Evolutionary conservation across 176 grass and related monocot genomes (phyloP).

Genomic region (Avena eriantha): DNA sequence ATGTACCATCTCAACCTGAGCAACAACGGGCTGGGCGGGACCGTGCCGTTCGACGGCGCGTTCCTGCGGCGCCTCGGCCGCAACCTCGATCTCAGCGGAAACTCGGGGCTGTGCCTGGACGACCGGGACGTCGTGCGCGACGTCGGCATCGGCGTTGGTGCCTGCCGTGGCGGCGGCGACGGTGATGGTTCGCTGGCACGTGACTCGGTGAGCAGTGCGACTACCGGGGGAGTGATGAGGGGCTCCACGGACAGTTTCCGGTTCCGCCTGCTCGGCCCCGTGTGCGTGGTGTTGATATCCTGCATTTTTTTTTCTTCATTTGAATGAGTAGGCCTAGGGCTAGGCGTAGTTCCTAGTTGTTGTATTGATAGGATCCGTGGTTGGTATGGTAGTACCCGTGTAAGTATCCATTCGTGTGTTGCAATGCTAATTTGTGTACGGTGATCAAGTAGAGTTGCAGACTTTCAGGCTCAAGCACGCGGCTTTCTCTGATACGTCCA

Average conservation of each 20-base stretch:
- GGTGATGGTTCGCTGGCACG: constrained; percentile 9
- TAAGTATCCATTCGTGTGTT: constrained; percentile 7
- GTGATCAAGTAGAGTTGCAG: constrained; percentile 2
- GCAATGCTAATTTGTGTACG: background rate
- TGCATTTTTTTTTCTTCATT: constrained; percentile 5
- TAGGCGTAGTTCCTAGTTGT: background rate
- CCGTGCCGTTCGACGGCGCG: constrained; percentile 76
- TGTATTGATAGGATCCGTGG: background rate
- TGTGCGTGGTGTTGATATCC: constrained; percentile 3
- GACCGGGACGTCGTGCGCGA: constrained; percentile 52
- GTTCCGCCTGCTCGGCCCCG: constrained; percentile 7
- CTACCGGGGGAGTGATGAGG: background rate
- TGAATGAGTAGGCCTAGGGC: constrained; percentile 28
- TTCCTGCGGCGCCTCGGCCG: constrained; percentile 76
- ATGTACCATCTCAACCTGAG: constrained; percentile 98
- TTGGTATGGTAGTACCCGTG: background rate
- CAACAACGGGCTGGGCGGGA: constrained; percentile 83
- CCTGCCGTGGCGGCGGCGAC: background rate
- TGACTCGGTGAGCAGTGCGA: background rate
- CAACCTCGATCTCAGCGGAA: constrained; percentile 91
- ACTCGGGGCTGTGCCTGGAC: constrained; percentile 76
- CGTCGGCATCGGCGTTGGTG: constrained; percentile 50
- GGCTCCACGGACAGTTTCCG: constrained; percentile 13
- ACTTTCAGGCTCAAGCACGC: too few relatives aligned
- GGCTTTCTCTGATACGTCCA: too few relatives aligned